Conservation (phyloP, 306 rosid species). For the Clitoria ternatea region DNA sequence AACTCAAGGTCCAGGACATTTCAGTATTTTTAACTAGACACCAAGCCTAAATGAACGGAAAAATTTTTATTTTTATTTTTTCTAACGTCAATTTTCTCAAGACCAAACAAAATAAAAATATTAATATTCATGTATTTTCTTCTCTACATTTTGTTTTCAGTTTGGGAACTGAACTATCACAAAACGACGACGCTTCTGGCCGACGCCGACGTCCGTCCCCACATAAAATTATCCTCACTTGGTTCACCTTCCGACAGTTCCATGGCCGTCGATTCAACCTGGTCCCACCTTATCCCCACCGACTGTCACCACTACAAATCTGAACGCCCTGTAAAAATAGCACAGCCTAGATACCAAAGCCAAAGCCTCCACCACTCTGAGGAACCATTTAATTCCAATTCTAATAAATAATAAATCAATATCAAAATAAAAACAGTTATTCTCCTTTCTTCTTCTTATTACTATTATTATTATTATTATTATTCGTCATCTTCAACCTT, state of each 20-base stretch:
- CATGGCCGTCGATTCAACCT: conserved; percentile 22
- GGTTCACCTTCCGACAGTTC: conserved; percentile 23
- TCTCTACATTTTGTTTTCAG: too few species aligned
- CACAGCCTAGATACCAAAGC: conserved; percentile 19
- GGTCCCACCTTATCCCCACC: conserved; percentile 27
- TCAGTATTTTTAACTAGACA: background rate
- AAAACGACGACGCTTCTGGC: conserved; percentile 39
- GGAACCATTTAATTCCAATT: conserved; percentile 28
- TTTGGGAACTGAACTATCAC: too few species aligned
- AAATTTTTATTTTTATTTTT: too few species aligned
- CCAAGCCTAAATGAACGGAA: too few species aligned
- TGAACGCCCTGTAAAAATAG: conserved; percentile 1
- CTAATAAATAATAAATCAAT: background rate
- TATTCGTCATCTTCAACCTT: conserved; percentile 22
- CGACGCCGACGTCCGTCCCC: conserved; percentile 34
- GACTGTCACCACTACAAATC: conserved; percentile 32
- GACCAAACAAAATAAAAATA: too few species aligned
- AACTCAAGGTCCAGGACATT: background rate
- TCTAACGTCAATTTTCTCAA: too few species aligned
- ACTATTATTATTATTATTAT: background rate
- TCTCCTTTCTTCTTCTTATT: background rate
- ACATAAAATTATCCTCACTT: background rate
- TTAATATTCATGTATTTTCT: too few species aligned
- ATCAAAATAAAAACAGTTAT: background rate
- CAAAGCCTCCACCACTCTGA: conserved; percentile 20